Percentiles rank a stretch among this genome's conserved stretches.
Conservation (phyloP, 2,329 filamentous ascomycete genomes). For the Xylaria hypoxylon region DNA sequence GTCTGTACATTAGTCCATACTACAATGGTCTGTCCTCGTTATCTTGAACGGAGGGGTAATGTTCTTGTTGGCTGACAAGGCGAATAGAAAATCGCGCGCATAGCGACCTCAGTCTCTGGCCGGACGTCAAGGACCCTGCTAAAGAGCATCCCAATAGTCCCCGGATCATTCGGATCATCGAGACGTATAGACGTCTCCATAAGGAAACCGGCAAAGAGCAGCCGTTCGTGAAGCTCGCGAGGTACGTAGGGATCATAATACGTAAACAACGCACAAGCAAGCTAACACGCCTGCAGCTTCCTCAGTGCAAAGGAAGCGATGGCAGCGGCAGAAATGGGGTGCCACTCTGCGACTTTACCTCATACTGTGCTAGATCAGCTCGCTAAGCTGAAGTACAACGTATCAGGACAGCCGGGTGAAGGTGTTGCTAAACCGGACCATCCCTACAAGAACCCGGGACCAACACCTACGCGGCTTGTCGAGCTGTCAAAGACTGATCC, state of each 20-base stretch:
- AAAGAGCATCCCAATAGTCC: conserved; percentile 60
- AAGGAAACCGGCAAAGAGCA: conserved; percentile 62
- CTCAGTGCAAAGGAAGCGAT: conserved; percentile 58
- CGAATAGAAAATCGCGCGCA: conserved; percentile 56
- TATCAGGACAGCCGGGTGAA: conserved; percentile 53
- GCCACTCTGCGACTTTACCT: conserved; percentile 59
- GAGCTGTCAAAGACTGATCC: conserved; percentile 56
- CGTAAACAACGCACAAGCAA: conserved; percentile 1
- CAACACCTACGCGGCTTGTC: conserved; percentile 51
- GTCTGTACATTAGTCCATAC: conserved; percentile 61
- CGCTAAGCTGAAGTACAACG: conserved; percentile 54
- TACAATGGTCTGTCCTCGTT: conserved; percentile 55
- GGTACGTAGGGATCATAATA: conserved; percentile 32
- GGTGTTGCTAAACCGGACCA: conserved; percentile 56
- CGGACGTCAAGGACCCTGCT: conserved; percentile 59
- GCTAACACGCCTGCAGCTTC: conserved; percentile 46
- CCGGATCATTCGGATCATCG: conserved; percentile 61
- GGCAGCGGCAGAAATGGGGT: conserved; percentile 60
- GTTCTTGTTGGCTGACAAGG: conserved; percentile 5
- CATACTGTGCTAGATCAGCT: conserved; percentile 53
- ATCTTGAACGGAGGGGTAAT: conserved; percentile 16
- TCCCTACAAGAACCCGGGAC: conserved; percentile 53
- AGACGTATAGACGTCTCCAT: conserved; percentile 59
- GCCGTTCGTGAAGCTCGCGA: conserved; percentile 61
- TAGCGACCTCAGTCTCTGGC: conserved; percentile 58